Base-by-base conservation (phyloP, 148 eudicot species). In the Chenopodium formosanum region DNA sequence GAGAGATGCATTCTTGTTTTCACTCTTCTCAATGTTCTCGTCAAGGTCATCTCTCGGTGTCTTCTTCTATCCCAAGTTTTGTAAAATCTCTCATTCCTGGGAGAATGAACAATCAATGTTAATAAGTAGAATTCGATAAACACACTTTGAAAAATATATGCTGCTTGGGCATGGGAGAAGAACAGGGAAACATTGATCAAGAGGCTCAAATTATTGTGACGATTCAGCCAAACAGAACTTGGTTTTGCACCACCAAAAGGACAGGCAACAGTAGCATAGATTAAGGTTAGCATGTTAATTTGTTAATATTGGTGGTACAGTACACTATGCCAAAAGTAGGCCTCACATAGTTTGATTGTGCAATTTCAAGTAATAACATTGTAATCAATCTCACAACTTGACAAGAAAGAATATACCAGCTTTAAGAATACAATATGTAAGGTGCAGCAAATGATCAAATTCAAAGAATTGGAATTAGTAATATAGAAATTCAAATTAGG, bases 11-110 rank as follows among this genome's bases (percentile, higher is more conserved):
- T 52, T 77, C 81, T 37, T 81, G 27, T 53, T 76, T 12, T 77
- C 86, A 40, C 44, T 78, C 69, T 78, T 83, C 48, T 82, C 87
- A 5, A 44, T 78, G 65, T 78, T 83, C 48, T 82, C 87, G 2
- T 22, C 84, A 1, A 83, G 66, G 58, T 87, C 89, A 76, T 82
- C 88, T 75, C 81, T 80, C 17, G 4, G 72, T 66, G 80, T 73
- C 73, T 81, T 81, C 67, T 66, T 86, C 80, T 79, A 86, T 78
- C 84, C 85, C 78, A 87, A 25, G 80, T 93, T 92, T 78, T 87
- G 86, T 83, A 90, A 80, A n/a, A 88, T 85, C 52, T 92, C 92
- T 80, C 92, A 83, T 85, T 88, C 93, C 98, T 94, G 79, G 9
- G 27, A 47, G 23, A 67, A 27, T n/a, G 44, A 71, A n/a, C 25